A percentile compares a stretch with the other conserved stretches of the same genome.
Conservation (phyloP, 2,329 filamentous ascomycete species). For the Pseudogymnoascus sp. region DNA sequence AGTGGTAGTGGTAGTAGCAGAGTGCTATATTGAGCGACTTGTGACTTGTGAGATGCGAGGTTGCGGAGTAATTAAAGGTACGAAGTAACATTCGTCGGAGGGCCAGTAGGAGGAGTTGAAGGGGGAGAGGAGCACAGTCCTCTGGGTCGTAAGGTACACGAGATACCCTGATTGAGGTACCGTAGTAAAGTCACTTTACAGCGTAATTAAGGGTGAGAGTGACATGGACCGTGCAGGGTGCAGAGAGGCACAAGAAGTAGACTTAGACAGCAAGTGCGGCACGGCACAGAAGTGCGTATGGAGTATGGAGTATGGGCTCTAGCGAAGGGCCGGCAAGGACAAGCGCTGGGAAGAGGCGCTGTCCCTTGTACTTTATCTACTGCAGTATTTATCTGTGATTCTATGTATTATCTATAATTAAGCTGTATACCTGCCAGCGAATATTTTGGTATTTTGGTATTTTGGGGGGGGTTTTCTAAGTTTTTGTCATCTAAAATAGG, state of each 20-base stretch:
- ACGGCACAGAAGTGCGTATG: background rate
- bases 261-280: background rate
- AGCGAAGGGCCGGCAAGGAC: background rate
- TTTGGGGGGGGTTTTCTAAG: background rate
- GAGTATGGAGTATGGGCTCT: background rate
- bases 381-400: background rate
- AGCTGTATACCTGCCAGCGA: background rate
- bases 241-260: background rate
- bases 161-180: background rate
- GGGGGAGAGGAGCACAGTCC: background rate
- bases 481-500: background rate
- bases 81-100: background rate
- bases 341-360: background rate
- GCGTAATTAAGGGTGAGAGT: background rate
- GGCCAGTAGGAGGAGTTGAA: background rate
- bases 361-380: background rate
- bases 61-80: conserved; percentile 3
- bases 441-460: background rate
- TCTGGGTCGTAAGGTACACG: background rate
- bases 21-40: conserved; percentile 2
- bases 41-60: background rate
- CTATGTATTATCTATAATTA: background rate
- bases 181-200: background rate
- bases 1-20: background rate
- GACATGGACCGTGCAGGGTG: background rate